Conservation (phyloP, 306 rosid genomes). For the Cicer arietinum region DNA sequence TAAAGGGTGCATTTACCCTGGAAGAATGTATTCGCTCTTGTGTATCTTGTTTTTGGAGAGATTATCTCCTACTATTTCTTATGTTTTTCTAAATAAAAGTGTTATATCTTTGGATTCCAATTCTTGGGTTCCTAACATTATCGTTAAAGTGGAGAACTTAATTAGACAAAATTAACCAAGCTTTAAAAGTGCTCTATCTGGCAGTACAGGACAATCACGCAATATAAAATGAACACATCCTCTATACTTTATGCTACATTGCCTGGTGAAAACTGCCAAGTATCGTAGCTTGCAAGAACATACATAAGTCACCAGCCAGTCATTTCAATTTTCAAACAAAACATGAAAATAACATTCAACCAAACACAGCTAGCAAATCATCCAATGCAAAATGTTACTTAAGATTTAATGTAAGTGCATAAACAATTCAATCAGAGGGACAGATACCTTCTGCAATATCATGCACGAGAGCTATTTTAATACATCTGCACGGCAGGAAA, state of each 20-base stretch:
- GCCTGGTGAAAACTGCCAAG: conserved; percentile 1
- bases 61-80: too few species aligned
- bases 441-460: conserved; percentile 93
- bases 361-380: conserved; percentile 23
- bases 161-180: conserved; percentile 5
- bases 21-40: too few species aligned
- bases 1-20: too few species aligned
- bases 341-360: neutral
- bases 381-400: conserved; percentile 10
- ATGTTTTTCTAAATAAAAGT: too few species aligned
- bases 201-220: neutral
- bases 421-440: conserved; percentile 27
- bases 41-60: too few species aligned
- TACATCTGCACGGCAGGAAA: conserved; percentile 67
- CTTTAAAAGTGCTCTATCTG: neutral
- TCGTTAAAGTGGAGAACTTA: conserved; percentile 27
- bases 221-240: conserved; percentile 13
- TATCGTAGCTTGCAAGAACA: conserved; percentile 8
- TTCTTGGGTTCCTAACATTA: neutral
- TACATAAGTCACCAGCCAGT: neutral
- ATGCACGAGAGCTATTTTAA: conserved; percentile 90
- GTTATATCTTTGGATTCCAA: too few species aligned
- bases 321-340: conserved; percentile 30
- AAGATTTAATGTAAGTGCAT: conserved; percentile 7
- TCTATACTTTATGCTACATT: neutral